phyloP scores from a whole-genome alignment of 164 flowering plant species.

The Warburgia ugandensis region DNA sequence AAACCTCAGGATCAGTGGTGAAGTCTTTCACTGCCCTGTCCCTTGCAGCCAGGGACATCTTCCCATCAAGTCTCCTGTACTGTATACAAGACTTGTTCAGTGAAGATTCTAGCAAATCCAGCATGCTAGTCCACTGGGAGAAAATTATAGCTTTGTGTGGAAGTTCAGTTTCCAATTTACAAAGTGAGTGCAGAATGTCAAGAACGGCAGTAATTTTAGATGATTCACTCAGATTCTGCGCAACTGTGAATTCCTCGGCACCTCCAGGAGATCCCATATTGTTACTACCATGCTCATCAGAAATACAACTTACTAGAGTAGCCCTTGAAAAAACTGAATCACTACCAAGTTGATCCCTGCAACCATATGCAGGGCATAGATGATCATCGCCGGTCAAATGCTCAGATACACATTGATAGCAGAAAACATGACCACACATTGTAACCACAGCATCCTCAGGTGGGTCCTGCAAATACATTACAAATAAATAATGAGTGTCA shows the following conservation, averaged over 20 bases:
- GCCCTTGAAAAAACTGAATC: slow-evolving; percentile 67
- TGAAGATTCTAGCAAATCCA: slow-evolving; percentile 68
- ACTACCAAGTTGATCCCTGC: slow-evolving; percentile 60
- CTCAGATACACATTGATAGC: slow-evolving; percentile 87
- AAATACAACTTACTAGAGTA: slow-evolving; percentile 46
- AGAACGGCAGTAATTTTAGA: slow-evolving; percentile 75
- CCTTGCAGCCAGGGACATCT: slow-evolving; percentile 66
- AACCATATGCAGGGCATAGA: slow-evolving; percentile 54
- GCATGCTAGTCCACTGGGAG: slow-evolving; percentile 97
- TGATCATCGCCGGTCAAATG: slow-evolving; percentile 76
- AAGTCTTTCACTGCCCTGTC: slow-evolving; percentile 84
- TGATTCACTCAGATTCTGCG: slow-evolving; percentile 39
- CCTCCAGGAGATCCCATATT: slow-evolving; percentile 21
- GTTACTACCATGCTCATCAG: slow-evolving; percentile 28
- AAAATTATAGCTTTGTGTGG: slow-evolving; percentile 68
- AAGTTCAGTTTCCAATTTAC: slow-evolving; percentile 9
- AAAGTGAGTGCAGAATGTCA: slow-evolving; percentile 46
- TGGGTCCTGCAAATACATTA: slow-evolving; percentile 58
- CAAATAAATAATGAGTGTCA: background rate
- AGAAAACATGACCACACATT: slow-evolving; percentile 86
- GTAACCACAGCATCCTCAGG: slow-evolving; percentile 94
- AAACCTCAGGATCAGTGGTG: slow-evolving; percentile 77
- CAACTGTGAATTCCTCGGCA: slow-evolving; percentile 27
- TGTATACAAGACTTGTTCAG: slow-evolving; percentile 37
- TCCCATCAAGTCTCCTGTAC: slow-evolving; percentile 87